Conservation (phyloP, 2,329 filamentous ascomycete genomes). For the Penicillium janthinellum region DNA sequence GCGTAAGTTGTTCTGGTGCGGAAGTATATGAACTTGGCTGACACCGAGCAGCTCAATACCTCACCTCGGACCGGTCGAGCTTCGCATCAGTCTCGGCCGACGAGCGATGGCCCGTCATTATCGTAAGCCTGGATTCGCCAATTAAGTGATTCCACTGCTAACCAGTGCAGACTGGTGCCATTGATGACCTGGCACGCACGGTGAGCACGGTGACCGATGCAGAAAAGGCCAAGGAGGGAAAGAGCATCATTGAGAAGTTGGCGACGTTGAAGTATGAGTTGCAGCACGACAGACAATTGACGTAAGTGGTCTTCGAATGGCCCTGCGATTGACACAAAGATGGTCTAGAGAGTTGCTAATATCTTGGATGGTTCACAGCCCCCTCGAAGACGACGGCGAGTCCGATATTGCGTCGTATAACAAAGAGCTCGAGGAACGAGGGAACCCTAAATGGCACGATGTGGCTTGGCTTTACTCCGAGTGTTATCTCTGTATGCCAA, state of each 20-base stretch:
- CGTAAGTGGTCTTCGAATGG: constrained; percentile 53
- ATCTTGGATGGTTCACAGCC: constrained; percentile 49
- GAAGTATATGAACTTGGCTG: too few species aligned
- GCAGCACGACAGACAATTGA: constrained; percentile 80
- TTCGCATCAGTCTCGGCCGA: constrained; percentile 85
- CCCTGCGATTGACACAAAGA: neutral
- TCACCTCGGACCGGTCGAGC: constrained; percentile 78
- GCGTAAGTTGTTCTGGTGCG: constrained; percentile 48
- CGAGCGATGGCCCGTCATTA: constrained; percentile 89
- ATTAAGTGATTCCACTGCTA: constrained; percentile 5
- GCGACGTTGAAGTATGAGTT: constrained; percentile 90
- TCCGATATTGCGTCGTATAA: constrained; percentile 82
- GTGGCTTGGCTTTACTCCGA: constrained; percentile 88
- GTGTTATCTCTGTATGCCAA: constrained; percentile 74
- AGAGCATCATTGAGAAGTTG: constrained; percentile 77
- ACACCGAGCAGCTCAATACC: constrained; percentile 64
- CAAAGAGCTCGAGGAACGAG: constrained; percentile 74
- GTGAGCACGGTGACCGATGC: constrained; percentile 52
- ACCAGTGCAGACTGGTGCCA: constrained; percentile 72
- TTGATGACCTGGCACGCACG: constrained; percentile 86
- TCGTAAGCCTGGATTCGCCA: constrained; percentile 58
- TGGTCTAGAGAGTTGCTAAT: neutral
- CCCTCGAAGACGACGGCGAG: constrained; percentile 74
- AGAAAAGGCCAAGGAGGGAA: constrained; percentile 74
- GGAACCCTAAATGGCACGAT: constrained; percentile 76